Evolutionary conservation across 75 land plant genomes (phyloP).

Genomic region (Pinus taeda): DNA sequence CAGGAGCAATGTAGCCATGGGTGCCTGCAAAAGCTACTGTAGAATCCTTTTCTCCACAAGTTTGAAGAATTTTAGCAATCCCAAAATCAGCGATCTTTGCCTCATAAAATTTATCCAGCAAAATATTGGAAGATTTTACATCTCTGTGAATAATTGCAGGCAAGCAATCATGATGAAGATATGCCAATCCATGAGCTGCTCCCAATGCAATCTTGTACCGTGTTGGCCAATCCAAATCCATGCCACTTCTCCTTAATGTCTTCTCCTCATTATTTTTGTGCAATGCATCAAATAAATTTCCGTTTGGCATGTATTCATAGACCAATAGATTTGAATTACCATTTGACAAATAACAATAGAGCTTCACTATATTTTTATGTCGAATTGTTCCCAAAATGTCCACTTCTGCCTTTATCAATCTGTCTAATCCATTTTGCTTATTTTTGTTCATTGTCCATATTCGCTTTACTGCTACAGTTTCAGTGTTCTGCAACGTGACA

Average conservation of each 20-base stretch:
- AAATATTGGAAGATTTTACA: conserved; percentile 72
- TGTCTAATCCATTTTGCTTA: conserved; percentile 28
- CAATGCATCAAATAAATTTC: conserved; percentile 62
- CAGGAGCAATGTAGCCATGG: conserved; percentile 73
- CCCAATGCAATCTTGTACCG: conserved; percentile 70
- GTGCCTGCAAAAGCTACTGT: conserved; percentile 80
- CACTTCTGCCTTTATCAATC: conserved; percentile 64
- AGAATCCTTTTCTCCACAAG: conserved; percentile 25
- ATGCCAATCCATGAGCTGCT: conserved; percentile 65
- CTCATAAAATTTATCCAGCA: conserved; percentile 50
- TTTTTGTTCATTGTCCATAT: conserved; percentile 28
- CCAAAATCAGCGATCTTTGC: conserved; percentile 67
- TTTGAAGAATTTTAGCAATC: too few relatives aligned
- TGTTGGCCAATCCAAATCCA: conserved; percentile 45
- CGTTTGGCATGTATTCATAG: conserved; percentile 76
- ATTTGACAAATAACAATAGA: conserved; percentile 66
- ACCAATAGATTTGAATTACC: conserved; percentile 57
- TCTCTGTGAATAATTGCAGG: conserved; percentile 74
- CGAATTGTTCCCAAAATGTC: conserved; percentile 66
- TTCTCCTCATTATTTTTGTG: conserved; percentile 64
- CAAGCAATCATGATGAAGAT: conserved; percentile 77
- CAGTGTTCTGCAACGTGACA: conserved; percentile 55
- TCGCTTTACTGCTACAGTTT: conserved; percentile 77
- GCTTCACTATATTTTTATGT: conserved; percentile 67
- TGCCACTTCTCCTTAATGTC: conserved; percentile 50